Base-by-base conservation (phyloP, 78 protist species). In the Dictyostelium firmibasis region DNA sequence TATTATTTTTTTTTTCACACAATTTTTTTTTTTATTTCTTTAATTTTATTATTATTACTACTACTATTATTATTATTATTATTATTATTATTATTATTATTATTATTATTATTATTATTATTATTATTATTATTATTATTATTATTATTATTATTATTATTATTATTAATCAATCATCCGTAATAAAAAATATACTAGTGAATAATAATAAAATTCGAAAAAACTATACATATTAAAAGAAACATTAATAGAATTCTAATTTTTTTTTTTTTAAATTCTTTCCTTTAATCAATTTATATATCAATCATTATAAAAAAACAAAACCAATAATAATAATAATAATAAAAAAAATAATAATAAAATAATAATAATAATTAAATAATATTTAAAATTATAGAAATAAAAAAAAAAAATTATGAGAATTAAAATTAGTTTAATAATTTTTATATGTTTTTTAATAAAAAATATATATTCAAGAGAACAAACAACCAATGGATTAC, bases 401-500 rank as follows among this genome's bases (percentile, higher is more conserved):
- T 47, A 47, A 50, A 50, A 50, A 3, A 50, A 64, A 64, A 64
- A 3, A 64, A 64, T 9, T 25, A 62, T 62, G 75, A 67, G 27
- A 67, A 67, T 67, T 8, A 67, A 67, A 27, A 23, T 27, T 67
- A 27, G 29, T 27, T 67, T 67, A 67, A 67, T 67, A 67, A 8
- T 67, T 27, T 64, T 67, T 67, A 67, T 67, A 67, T 27, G 13
- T 27, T 27, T 23, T 64, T 27, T 67, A 67, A 27, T 67, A 25
- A 67, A 67, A 27, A 27, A 27, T 67, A 67, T 67, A 27, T 67
- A 67, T 27, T 67, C 38, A 27, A 67, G 20, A 44, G 93, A 62
- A 87, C 25, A 23, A 50, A 78, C 94, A 44, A 60, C 84, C 4
- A 27, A 27, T 7, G 94, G 94, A 9, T 62, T 89, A 53, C 77